Base-by-base conservation (phyloP, 306 rosid species). In the Cucumis cinereus region DNA sequence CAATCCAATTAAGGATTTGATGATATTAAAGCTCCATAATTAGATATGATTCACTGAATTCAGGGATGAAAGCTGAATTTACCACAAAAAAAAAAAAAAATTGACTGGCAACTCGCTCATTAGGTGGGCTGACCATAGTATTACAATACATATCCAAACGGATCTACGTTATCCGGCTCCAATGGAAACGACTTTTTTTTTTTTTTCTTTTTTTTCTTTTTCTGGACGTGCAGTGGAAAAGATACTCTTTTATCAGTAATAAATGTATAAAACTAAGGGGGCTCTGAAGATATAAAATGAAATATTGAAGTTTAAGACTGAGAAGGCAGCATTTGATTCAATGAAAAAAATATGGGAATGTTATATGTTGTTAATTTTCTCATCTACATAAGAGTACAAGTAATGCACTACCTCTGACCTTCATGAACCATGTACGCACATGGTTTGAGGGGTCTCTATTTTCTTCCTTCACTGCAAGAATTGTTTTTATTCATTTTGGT, bases 401-500 rank as follows among this genome's bases (percentile, higher is more conserved):
- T 36, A n/a, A 63, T 19, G 49, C 20, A 36, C 24, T 36, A 17
- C 49, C 16, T 33, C 71, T 33, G 71, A 24, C 71, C 55, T 50
- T 16, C 40, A 63, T 17, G 35, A 35, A 3, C 10, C 13, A 19
- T 16, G 71, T 63, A 24, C 49, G 67, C 10, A 63, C 14, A 35
- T 36, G 16, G 71, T 16, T 49, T 35, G 24, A 63, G 43, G 47
- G 43, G 17, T 30, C 69, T 62, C 43, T 22, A 5, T 60, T 60
- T 33, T 33, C 45, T 17, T 62, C 41, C 22, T 30, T 36, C 10
- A 4, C 10, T 11, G 11, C 47, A 10, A 33, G 56, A 23, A 22
- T 28, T 62, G 20, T 54, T 0, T 54, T 49, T 8, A 35, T 49
- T 87, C 81, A 94, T 84, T 89, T 85, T 3, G 83, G 79, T 87